phyloP scores from a whole-genome alignment of 1,139 yeast genomes.

The Lodderomyces oxycetoniae region DNA sequence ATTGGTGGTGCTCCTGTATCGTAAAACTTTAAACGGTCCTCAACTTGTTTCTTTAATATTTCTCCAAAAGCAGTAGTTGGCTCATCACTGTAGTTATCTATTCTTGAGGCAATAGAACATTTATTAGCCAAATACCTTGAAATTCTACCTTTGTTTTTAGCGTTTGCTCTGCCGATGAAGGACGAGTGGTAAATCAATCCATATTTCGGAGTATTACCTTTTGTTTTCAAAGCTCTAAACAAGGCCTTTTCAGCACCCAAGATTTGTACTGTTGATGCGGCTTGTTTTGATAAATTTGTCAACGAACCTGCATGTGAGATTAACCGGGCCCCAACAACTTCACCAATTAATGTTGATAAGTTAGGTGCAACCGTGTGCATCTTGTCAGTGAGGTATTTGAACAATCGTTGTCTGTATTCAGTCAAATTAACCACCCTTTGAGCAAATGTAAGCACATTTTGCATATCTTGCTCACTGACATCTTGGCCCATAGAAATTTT shows the following conservation, averaged over 20 bases:
- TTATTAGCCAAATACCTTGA: slow-evolving; percentile 98
- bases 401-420: slow-evolving; percentile 89
- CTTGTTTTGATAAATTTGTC: slow-evolving; percentile 91
- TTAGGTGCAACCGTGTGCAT: slow-evolving; percentile 99
- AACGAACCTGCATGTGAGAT: slow-evolving; percentile 97
- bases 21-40: slow-evolving; percentile 93
- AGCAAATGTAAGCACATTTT: slow-evolving; percentile 83
- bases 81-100: slow-evolving; percentile 89
- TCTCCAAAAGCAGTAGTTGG: slow-evolving; percentile 85
- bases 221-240: slow-evolving; percentile 96
- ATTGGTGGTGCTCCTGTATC: slow-evolving; percentile 96
- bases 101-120: slow-evolving; percentile 98
- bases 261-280: slow-evolving; percentile 98
- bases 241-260: slow-evolving; percentile 99
- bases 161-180: slow-evolving; percentile 94
- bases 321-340: slow-evolving; percentile 95
- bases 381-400: slow-evolving; percentile 83
- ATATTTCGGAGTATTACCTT: slow-evolving; percentile 97
- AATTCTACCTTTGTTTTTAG: slow-evolving; percentile 97
- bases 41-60: slow-evolving; percentile 91
- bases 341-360: slow-evolving; percentile 92
- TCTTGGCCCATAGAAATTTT: slow-evolving; percentile 99
- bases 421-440: slow-evolving; percentile 92
- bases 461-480: slow-evolving; percentile 82
- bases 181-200: slow-evolving; percentile 97